These are phyloP conservation scores for Candida frijolesensis DNA, from an alignment of 1,139 yeast species.

Conservation along the genomic window DNA sequence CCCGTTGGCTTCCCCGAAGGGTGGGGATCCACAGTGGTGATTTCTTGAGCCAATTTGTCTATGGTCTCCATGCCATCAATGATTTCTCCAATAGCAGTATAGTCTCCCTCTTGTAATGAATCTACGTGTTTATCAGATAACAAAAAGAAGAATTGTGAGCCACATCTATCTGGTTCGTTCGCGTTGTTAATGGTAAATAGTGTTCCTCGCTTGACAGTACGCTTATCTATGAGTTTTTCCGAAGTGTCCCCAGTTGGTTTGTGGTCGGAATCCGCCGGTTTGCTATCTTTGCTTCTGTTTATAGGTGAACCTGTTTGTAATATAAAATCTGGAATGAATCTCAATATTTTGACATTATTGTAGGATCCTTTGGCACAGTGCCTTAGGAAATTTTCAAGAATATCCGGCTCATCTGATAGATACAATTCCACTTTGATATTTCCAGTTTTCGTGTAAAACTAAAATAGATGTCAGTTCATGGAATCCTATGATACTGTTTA, in stretches of 20 bases:
- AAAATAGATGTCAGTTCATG: background rate
- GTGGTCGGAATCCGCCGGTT: slow-evolving; percentile 13
- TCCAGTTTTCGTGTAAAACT: slow-evolving; percentile 26
- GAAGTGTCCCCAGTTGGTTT: background rate
- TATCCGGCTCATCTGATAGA: slow-evolving; percentile 14
- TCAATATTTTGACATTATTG: slow-evolving; percentile 37
- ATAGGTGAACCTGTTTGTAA: slow-evolving; percentile 55
- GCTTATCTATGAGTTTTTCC: background rate
- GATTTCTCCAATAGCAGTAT: slow-evolving; percentile 22
- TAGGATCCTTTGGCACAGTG: slow-evolving; percentile 52
- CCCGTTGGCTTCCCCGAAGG: slow-evolving; percentile 23
- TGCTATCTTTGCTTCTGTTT: slow-evolving; percentile 43
- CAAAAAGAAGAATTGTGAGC: slow-evolving; percentile 27
- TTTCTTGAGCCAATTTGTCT: slow-evolving; percentile 11
- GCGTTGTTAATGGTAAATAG: slow-evolving; percentile 20
- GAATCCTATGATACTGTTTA: background rate
- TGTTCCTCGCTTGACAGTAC: slow-evolving; percentile 18
- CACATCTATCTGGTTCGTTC: slow-evolving; percentile 13
- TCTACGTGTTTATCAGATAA: slow-evolving; percentile 18
- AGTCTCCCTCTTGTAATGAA: slow-evolving; percentile 11
- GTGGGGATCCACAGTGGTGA: slow-evolving; percentile 19
- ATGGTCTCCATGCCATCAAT: slow-evolving; percentile 24
- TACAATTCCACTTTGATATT: slow-evolving; percentile 21
- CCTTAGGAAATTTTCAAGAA: slow-evolving; percentile 31
- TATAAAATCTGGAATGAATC: slow-evolving; percentile 47